Evolutionary conservation across 768 basidiomycete species (phyloP), one percentile per base, ranked within the genome.

Genomic region (Gloeopeniophorella convolvens): DNA sequence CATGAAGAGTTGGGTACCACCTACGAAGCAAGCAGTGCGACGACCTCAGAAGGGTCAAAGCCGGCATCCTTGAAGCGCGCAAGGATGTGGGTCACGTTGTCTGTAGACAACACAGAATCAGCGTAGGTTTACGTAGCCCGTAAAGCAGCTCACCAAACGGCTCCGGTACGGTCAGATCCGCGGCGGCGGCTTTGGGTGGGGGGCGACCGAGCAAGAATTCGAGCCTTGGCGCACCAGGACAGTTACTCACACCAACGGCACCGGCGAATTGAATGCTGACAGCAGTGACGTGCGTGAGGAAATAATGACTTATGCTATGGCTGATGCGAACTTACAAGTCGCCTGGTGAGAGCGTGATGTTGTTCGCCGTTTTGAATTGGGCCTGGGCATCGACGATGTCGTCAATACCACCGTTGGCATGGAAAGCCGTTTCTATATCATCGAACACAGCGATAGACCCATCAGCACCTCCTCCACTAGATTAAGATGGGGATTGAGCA

Each of bases 391-490:
- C 40, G 15, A 58, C 59, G 30, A 49, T 59, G 33, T 56, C 42
- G 18, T 50, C 39, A 24, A 30, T 33, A 31, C 59, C 60, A 40
- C 49, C 51, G 21, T 54, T 55, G 13, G 57, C 59, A 50, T 51
- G 51, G 51, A 40, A 63, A 18, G 34, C 24, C 31, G 57, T 54
- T 27, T 59, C 20, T 24, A 45, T 21, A 45, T 68, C 63, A 18
- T 61, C 57, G 63, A 79, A 78, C 1, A 65, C 62, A 50, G 75
- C 66, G 52, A 78, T 71, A 3, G 75, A 77, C 21, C 75, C 78
- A 50, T 79, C 77, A 36, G 63, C 64, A 3, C 66, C 66, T n/a
- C 60, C 62, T 32, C 66, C 64, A 21, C 55, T 59, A 48, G 34
- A 20, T n/a, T 36, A 30, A 15, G 27, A 27, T 11, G 36, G 24